Evolutionary conservation across 805 yeast genomes (phyloP), one percentile per base, ranked within the genome.

Genomic region (Metschnikowia noctiluminum): DNA sequence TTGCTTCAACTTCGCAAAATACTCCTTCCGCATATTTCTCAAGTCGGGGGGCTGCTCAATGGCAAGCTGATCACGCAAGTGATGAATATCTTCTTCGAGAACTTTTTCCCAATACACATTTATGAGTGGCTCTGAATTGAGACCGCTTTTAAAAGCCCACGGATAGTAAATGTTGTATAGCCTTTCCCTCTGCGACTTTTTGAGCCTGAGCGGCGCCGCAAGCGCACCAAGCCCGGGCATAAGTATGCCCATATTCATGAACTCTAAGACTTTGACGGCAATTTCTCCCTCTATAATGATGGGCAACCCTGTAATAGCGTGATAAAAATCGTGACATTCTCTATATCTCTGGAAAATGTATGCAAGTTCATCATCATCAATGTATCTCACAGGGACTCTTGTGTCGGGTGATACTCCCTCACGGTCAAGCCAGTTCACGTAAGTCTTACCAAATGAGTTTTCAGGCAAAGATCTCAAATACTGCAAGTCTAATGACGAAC

Each of bases 291-390:
- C 98, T 55, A 94, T 80, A 39, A 87, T 84, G 41, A 91, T 87
- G 0, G 98, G 98, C 43, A 89, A 74, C 13, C 95, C 92, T 0
- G 95, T 86, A 28, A 94, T 76, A 0, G 98, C 88, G 63, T 94
- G 99, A 63, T 90, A 92, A 61, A 94, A 94, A 62, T 94, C 99
- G 62, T 94, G 99, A 62, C 97, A 91, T 64, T 94, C 98, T 45
- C 99, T 79, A 64, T 92, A 94, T 58, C 99, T 73, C 64, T 89
- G 95, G 73, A 84, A 89, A n/a, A 92, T 85, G 62, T 85, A 94
- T 0, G 97, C 97, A 56, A 89, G 79, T 60, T 89, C 95, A 39
- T 88, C 91, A 62, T 94, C 90, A 54, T 88, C 91, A 38, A 94
- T 89, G 66, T 81, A 94, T 51, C 81, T 81, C 9, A 94, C 98